Conservation (phyloP, 768 basidiomycete genomes). For the Porpolomopsis calyptriformis region DNA sequence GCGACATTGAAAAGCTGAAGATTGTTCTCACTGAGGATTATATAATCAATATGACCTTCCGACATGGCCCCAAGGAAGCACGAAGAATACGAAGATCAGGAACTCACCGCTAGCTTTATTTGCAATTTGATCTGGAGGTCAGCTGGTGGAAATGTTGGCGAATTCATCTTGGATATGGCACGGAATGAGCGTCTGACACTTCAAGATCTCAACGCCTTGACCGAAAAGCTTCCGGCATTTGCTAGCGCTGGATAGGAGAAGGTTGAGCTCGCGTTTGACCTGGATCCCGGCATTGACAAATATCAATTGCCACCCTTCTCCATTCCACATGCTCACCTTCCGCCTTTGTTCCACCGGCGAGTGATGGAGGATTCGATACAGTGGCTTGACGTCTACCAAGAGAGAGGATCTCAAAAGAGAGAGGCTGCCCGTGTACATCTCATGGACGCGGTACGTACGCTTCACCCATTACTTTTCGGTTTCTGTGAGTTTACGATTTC, state of each 20-base stretch:
- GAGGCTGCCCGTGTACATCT: neutral
- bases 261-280: neutral
- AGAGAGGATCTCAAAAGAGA: slow-evolving; percentile 2
- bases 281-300: neutral
- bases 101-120: neutral
- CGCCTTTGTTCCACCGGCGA: slow-evolving; percentile 2
- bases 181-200: neutral
- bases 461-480: neutral
- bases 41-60: no score
- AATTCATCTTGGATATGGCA: slow-evolving; percentile 1
- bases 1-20: no score
- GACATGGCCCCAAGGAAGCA: neutral
- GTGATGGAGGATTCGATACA: neutral
- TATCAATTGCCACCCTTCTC: slow-evolving; percentile 1
- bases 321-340: neutral
- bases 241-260: neutral
- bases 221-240: neutral
- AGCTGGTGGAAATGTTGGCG: neutral
- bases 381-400: slow-evolving; percentile 1
- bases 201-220: neutral
- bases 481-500: neutral
- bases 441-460: slow-evolving; percentile 1
- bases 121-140: neutral
- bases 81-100: neutral
- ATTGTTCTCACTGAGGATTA: no score